Evolutionary conservation across 2,329 filamentous ascomycete species (phyloP).

Genomic region (Trichoderma semiorbis): DNA sequence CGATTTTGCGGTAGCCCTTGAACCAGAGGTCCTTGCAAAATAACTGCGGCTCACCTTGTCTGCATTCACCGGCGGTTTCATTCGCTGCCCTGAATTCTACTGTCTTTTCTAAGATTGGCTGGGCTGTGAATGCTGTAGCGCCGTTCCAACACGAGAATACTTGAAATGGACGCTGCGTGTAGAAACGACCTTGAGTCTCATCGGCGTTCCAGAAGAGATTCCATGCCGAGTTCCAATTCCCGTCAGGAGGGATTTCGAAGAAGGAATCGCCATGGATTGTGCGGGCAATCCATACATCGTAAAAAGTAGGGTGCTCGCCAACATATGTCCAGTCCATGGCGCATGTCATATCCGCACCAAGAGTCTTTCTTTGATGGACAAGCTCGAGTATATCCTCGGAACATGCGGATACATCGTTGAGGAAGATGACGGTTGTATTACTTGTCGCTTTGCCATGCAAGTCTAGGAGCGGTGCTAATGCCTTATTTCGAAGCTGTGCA

Average conservation of each 20-base stretch:
- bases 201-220: slow-evolving; percentile 53
- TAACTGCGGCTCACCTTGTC: slow-evolving; percentile 51
- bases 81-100: slow-evolving; percentile 38
- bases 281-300: slow-evolving; percentile 46
- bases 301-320: slow-evolving; percentile 44
- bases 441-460: slow-evolving; percentile 25
- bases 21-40: slow-evolving; percentile 57
- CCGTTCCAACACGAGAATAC: slow-evolving; percentile 63
- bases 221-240: slow-evolving; percentile 47
- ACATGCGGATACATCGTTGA: slow-evolving; percentile 54
- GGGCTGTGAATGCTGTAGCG: slow-evolving; percentile 45
- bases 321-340: slow-evolving; percentile 56
- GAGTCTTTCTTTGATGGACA: slow-evolving; percentile 43
- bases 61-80: slow-evolving; percentile 41
- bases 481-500: slow-evolving; percentile 52
- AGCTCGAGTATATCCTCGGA: slow-evolving; percentile 57
- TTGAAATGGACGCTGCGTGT: slow-evolving; percentile 46
- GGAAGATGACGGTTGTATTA: slow-evolving; percentile 48
- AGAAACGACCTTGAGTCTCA: slow-evolving; percentile 33
- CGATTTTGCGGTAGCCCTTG: slow-evolving; percentile 48
- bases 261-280: slow-evolving; percentile 52
- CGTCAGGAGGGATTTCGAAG: slow-evolving; percentile 49
- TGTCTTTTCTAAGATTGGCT: slow-evolving; percentile 40
- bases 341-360: slow-evolving; percentile 54
- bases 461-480: slow-evolving; percentile 44